Conservation (phyloP, 2,329 filamentous ascomycete genomes). For the Phialophora macrospora region DNA sequence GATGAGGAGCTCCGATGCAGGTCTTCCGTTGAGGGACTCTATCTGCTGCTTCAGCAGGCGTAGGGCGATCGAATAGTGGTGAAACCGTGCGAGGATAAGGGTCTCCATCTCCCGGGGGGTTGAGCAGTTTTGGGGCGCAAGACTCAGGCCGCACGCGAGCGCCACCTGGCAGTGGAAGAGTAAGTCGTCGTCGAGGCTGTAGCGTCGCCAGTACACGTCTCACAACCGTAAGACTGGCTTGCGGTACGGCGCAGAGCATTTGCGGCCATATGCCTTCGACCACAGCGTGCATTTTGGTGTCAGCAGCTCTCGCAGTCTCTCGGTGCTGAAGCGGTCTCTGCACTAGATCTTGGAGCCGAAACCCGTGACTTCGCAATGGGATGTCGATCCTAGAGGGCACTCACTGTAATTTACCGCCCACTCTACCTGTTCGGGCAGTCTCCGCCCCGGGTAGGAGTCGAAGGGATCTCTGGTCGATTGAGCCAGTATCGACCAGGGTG, state of each 20-base stretch:
- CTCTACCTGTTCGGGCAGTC: neutral
- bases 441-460: neutral
- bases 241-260: neutral
- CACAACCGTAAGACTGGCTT: neutral
- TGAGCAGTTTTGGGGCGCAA: neutral
- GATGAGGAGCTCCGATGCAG: neutral
- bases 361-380: neutral
- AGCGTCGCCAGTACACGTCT: conserved; percentile 1
- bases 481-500: neutral
- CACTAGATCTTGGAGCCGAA: neutral
- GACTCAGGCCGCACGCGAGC: neutral
- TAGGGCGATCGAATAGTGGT: neutral
- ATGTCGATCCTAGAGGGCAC: neutral
- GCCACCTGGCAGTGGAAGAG: neutral
- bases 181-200: conserved; percentile 1
- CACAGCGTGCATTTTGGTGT: neutral
- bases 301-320: neutral
- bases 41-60: neutral
- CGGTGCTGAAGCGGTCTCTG: neutral
- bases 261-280: neutral
- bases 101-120: neutral
- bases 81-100: neutral
- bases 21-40: neutral
- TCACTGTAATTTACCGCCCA: conserved; percentile 2
- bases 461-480: neutral